phyloP scores from a whole-genome alignment of 2,329 filamentous ascomycete genomes.

The Graphilbum ipis-grandicollis region DNA sequence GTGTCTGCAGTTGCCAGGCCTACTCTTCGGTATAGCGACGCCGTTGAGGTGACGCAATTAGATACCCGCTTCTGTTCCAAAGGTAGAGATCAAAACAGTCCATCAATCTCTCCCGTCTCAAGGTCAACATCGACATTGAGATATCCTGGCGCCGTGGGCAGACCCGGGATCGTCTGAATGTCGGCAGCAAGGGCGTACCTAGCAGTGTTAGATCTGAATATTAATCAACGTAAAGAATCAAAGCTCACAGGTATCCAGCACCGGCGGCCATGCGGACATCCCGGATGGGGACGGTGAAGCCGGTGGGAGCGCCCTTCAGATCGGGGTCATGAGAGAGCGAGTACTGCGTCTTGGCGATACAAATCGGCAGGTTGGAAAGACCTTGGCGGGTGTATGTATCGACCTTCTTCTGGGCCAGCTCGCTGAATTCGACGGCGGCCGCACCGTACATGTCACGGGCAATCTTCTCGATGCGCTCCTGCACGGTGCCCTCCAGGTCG shows the following conservation, averaged over 20 bases:
- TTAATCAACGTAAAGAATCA: background rate
- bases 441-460: slow-evolving; percentile 92
- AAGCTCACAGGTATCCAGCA: slow-evolving; percentile 68
- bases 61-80: too few species aligned
- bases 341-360: slow-evolving; percentile 97
- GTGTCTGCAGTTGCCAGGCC: too few species aligned
- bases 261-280: slow-evolving; percentile 90
- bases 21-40: too few species aligned
- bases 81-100: slow-evolving; percentile 42
- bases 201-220: slow-evolving; percentile 16
- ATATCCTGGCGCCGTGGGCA: slow-evolving; percentile 90
- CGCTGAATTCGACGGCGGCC: slow-evolving; percentile 75
- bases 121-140: slow-evolving; percentile 76
- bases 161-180: slow-evolving; percentile 92
- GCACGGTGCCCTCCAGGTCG: slow-evolving; percentile 52
- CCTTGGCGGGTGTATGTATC: slow-evolving; percentile 88
- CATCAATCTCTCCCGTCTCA: slow-evolving; percentile 72
- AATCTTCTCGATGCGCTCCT: slow-evolving; percentile 80
- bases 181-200: slow-evolving; percentile 85
- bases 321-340: slow-evolving; percentile 83
- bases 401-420: slow-evolving; percentile 88
- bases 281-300: slow-evolving; percentile 85
- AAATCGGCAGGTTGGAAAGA: slow-evolving; percentile 84
- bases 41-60: slow-evolving; percentile 8
- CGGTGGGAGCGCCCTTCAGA: slow-evolving; percentile 85